These are phyloP conservation scores for Chimonanthus salicifolius DNA, from an alignment of 164 flowering plant species.

Conservation along the genomic window DNA sequence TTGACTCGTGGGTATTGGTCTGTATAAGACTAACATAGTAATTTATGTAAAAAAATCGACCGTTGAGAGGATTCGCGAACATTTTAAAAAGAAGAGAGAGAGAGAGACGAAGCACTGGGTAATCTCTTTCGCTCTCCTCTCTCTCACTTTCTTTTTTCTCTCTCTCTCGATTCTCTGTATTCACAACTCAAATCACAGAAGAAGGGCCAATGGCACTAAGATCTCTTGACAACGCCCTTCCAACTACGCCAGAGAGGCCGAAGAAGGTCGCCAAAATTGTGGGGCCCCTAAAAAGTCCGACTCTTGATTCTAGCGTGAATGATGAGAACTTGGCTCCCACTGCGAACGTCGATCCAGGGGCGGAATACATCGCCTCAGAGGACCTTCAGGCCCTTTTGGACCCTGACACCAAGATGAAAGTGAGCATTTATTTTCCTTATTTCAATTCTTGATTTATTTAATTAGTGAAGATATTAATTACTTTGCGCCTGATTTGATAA, in stretches of 20 bases:
- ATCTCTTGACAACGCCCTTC: constrained; percentile 74
- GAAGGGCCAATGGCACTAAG: constrained; percentile 60
- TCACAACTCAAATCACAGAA: not conserved
- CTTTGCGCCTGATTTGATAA: not conserved
- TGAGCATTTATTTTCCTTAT: constrained; percentile 7
- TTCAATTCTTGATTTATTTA: not conserved
- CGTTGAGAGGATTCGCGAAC: not conserved
- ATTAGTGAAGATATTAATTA: not conserved
- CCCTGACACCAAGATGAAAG: constrained; percentile 58
- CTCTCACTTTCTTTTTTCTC: not conserved
- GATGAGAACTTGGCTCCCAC: constrained; percentile 49
- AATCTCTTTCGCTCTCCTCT: too few species aligned
- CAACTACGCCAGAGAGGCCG: constrained; percentile 54
- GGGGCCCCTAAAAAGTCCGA: constrained; percentile 21
- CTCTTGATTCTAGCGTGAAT: constrained; percentile 29
- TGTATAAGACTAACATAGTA: not conserved
- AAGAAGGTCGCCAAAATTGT: constrained; percentile 50
- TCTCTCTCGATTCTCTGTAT: not conserved
- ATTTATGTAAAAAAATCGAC: not conserved
- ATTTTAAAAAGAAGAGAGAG: too few species aligned
- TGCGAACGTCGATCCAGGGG: constrained; percentile 25
- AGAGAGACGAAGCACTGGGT: not conserved
- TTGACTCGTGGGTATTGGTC: not conserved
- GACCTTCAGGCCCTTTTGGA: constrained; percentile 58
- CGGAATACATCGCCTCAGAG: constrained; percentile 70